Evolutionary conservation across 345 rosid species (phyloP).

Genomic region (Garcia nutans): DNA sequence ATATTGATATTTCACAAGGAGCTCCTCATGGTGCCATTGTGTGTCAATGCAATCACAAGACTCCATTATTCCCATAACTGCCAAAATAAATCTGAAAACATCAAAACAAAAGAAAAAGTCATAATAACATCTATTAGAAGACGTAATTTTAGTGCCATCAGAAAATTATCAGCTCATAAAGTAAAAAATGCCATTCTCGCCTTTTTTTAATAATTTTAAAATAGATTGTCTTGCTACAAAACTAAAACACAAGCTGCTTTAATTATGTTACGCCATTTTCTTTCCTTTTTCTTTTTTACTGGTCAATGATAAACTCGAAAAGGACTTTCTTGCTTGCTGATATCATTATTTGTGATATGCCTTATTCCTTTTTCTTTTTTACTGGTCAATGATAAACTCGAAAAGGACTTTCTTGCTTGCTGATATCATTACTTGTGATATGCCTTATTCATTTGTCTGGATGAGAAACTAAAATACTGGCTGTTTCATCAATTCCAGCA

Average conservation of each 20-base stretch:
- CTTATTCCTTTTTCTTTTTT: not conserved
- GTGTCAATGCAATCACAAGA: slow-evolving; percentile 82
- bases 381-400: not conserved
- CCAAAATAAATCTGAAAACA: slow-evolving; percentile 27
- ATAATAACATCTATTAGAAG: not conserved
- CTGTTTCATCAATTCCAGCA: not conserved
- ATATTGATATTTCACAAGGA: slow-evolving; percentile 83
- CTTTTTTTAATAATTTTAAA: not conserved
- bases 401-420: not conserved
- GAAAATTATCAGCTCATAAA: not conserved
- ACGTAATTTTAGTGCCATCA: not conserved
- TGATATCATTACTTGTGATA: not conserved
- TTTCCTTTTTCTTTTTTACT: not conserved
- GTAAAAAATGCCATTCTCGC: not conserved
- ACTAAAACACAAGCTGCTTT: not conserved
- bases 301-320: not conserved
- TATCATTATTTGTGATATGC: not conserved
- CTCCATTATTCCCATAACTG: slow-evolving; percentile 46
- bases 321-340: not conserved
- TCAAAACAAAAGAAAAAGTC: not conserved
- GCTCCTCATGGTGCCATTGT: slow-evolving; percentile 70
- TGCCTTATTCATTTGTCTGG: not conserved
- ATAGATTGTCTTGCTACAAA: not conserved
- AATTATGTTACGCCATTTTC: not conserved
- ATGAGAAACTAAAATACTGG: no score